Percentiles rank a stretch among this genome's conserved stretches.
Conservation (phyloP, 139 green algal genomes). For the Chlorella sp. region DNA sequence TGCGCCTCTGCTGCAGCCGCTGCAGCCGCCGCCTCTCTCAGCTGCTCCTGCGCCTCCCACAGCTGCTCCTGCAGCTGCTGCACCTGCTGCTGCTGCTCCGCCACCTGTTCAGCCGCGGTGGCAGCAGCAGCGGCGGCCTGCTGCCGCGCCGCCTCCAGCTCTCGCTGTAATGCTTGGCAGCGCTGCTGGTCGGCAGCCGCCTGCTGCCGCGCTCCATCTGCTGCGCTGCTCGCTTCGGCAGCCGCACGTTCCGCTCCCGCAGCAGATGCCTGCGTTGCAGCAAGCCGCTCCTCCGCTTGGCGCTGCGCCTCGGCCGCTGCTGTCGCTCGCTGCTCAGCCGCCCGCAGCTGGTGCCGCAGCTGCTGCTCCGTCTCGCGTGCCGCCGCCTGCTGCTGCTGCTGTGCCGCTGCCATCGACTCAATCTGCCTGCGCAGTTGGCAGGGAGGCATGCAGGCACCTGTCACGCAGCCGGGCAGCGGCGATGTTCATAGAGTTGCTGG, state of each 20-base stretch:
- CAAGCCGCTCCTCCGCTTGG: background rate
- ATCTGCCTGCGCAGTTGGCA: conserved; percentile 52
- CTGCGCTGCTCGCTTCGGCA: conserved; percentile 13
- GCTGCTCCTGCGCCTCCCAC: conserved; percentile 36
- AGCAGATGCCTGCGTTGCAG: background rate
- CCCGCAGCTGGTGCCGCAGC: conserved; percentile 40
- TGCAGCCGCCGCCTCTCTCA: conserved; percentile 11
- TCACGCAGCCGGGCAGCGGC: too few species aligned
- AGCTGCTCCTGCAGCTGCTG: conserved; percentile 39
- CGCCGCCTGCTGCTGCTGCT: conserved; percentile 40
- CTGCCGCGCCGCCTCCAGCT: conserved; percentile 19
- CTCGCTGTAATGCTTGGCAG: conserved; percentile 25
- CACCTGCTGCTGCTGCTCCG: conserved; percentile 32
- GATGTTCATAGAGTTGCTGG: too few species aligned
- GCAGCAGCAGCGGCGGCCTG: background rate
- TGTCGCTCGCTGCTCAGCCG: conserved; percentile 22
- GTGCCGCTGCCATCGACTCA: conserved; percentile 56
- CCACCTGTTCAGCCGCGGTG: background rate
- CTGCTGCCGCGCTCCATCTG: conserved; percentile 16
- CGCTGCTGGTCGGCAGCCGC: conserved; percentile 28
- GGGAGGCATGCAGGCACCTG: background rate
- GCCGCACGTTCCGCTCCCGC: conserved; percentile 24
- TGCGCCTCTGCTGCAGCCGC: conserved; percentile 12
- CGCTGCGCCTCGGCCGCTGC: conserved; percentile 36
- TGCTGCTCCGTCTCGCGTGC: conserved; percentile 44